Percentiles rank a stretch among this genome's conserved stretches.
These are phyloP conservation scores for Gamarada debralockiae DNA, from an alignment of 495 filamentous ascomycete species.

Conservation along the genomic window DNA sequence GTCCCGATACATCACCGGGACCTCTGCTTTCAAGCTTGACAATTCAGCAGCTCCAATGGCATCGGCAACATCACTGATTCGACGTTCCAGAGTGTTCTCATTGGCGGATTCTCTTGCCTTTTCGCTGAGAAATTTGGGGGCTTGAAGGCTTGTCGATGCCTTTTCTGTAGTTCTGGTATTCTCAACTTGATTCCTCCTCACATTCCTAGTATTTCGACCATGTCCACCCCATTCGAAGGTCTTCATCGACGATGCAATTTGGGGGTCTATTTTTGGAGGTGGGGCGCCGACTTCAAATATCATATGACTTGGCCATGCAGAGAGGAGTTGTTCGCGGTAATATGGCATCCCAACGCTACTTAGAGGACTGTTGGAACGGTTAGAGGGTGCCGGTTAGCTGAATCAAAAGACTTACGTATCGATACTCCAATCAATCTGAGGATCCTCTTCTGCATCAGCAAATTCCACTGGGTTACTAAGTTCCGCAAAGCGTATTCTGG, in stretches of 20 bases:
- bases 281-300: conserved; percentile 80
- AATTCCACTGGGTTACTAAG: conserved; percentile 75
- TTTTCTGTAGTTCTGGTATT: conserved; percentile 61
- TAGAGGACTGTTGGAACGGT: conserved; percentile 53
- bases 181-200: conserved; percentile 77
- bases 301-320: conserved; percentile 82
- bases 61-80: conserved; percentile 60
- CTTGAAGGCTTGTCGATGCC: conserved; percentile 44
- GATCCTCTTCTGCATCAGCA: conserved; percentile 54
- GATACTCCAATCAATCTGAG: conserved; percentile 58
- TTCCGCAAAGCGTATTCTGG: conserved; percentile 88
- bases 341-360: conserved; percentile 88
- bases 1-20: conserved; percentile 80
- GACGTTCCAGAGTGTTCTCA: conserved; percentile 34
- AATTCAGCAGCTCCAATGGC: conserved; percentile 54
- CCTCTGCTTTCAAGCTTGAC: conserved; percentile 63
- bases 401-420: conserved; percentile 56
- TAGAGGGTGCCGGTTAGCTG: not conserved
- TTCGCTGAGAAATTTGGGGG: conserved; percentile 91
- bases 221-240: conserved; percentile 67
- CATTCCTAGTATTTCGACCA: conserved; percentile 72
- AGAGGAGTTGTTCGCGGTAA: conserved; percentile 82
- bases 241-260: conserved; percentile 61
- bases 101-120: conserved; percentile 68
- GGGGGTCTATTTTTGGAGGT: conserved; percentile 71